phyloP scores from a whole-genome alignment of 192 early-diverging fungal species.

The Linnemannia exigua region DNA sequence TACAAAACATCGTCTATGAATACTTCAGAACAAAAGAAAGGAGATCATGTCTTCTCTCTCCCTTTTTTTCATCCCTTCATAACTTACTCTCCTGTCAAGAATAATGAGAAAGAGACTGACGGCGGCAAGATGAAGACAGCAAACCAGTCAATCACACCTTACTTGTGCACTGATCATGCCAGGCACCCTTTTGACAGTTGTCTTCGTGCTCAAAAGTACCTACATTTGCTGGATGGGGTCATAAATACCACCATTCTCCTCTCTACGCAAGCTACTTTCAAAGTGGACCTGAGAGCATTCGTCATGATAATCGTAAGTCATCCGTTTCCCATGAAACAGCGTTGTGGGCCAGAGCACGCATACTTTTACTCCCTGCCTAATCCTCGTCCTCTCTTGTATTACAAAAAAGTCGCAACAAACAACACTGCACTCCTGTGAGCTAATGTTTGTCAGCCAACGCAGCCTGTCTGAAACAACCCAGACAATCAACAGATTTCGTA shows the following conservation, averaged over 20 bases:
- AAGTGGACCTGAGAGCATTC: too few species aligned
- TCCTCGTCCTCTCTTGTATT: background rate
- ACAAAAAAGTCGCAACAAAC: background rate
- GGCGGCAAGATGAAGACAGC: background rate
- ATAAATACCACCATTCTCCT: too few species aligned
- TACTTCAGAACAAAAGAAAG: background rate
- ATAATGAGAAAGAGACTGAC: background rate
- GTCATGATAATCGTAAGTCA: too few species aligned
- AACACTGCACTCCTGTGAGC: background rate
- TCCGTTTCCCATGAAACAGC: too few species aligned
- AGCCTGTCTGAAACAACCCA: background rate
- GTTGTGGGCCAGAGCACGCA: too few species aligned
- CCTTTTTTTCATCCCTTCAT: background rate
- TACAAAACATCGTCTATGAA: background rate
- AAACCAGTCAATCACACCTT: background rate
- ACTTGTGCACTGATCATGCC: background rate
- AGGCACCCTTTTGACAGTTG: background rate
- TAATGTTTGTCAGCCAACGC: background rate
- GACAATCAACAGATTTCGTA: background rate
- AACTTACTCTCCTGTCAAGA: background rate
- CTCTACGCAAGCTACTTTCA: too few species aligned
- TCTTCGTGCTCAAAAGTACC: too few species aligned
- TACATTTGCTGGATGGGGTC: too few species aligned
- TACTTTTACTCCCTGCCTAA: too few species aligned
- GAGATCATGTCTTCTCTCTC: background rate